phyloP scores from a whole-genome alignment of 2,329 filamentous ascomycete species.

The Colletotrichum sublineola region DNA sequence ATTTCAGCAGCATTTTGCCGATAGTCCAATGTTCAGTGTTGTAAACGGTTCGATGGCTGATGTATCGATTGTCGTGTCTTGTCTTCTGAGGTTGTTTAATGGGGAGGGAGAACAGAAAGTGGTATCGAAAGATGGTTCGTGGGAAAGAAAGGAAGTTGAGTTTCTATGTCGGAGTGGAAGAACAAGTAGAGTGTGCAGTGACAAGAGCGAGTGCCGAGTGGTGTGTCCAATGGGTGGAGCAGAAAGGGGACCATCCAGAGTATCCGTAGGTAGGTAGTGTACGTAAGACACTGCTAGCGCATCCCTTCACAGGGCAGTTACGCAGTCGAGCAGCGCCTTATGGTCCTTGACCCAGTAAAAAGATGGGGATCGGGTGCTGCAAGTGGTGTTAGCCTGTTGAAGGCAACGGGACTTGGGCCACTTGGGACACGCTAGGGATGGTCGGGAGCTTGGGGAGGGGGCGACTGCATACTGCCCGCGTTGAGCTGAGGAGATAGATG shows the following conservation, averaged over 20 bases:
- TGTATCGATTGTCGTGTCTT: background rate
- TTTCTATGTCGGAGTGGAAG: constrained; percentile 23
- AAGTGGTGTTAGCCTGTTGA: constrained; percentile 32
- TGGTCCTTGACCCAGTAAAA: constrained; percentile 20
- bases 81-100: background rate
- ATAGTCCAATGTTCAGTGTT: background rate
- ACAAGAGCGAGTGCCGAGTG: constrained; percentile 28
- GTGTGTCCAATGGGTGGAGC: constrained; percentile 29
- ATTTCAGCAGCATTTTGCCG: constrained; percentile 51
- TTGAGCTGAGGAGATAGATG: too few species aligned
- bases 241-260: constrained; percentile 29
- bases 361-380: constrained; percentile 29
- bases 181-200: constrained; percentile 19
- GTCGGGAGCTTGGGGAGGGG: background rate
- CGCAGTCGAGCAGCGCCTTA: constrained; percentile 16
- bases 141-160: background rate
- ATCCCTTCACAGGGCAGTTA: constrained; percentile 24
- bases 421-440: constrained; percentile 15
- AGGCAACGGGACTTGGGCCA: background rate
- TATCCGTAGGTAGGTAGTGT: too few species aligned
- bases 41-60: background rate
- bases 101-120: background rate
- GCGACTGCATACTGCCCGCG: background rate
- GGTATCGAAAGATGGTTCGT: background rate
- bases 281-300: constrained; percentile 8